A percentile compares a stretch with the other conserved stretches of the same genome.
Evolutionary conservation across 768 basidiomycete genomes (phyloP).

Genomic region (Tylopilus vinaceipallidus): DNA sequence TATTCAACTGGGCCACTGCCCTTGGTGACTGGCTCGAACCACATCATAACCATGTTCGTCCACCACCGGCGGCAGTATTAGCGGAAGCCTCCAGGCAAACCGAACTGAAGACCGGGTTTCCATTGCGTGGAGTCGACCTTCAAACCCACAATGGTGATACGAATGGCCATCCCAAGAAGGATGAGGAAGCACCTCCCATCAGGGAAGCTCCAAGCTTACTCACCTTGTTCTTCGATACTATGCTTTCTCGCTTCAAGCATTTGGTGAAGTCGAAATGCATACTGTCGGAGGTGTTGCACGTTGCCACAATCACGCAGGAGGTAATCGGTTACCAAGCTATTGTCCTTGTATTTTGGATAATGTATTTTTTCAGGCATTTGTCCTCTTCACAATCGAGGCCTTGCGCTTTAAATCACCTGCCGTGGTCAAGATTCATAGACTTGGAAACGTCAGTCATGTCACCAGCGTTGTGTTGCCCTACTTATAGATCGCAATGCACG

Average conservation of each 20-base stretch:
- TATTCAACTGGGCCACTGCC: conserved; percentile 58
- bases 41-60: conserved; percentile 71
- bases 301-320: conserved; percentile 75
- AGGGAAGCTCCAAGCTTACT: conserved; percentile 59
- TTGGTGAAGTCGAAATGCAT: conserved; percentile 39
- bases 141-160: conserved; percentile 31
- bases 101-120: conserved; percentile 66
- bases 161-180: conserved; percentile 56
- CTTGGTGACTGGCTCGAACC: conserved; percentile 76
- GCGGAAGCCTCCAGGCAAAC: conserved; percentile 75
- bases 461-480: not conserved
- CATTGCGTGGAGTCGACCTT: conserved; percentile 61
- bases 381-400: conserved; percentile 68
- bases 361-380: conserved; percentile 52
- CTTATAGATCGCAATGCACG: conserved; percentile 5
- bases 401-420: conserved; percentile 70
- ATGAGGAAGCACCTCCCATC: conserved; percentile 67
- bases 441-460: conserved; percentile 55
- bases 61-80: conserved; percentile 64
- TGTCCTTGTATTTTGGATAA: not conserved
- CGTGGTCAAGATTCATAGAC: conserved; percentile 69
- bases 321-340: conserved; percentile 31
- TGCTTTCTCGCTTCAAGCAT: conserved; percentile 51
- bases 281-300: conserved; percentile 62
- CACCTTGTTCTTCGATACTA: conserved; percentile 57